A percentile compares a stretch with the other conserved stretches of the same genome.
phyloP scores from a whole-genome alignment of 129 eudicot species.

The Gnaphalium uliginosum region DNA sequence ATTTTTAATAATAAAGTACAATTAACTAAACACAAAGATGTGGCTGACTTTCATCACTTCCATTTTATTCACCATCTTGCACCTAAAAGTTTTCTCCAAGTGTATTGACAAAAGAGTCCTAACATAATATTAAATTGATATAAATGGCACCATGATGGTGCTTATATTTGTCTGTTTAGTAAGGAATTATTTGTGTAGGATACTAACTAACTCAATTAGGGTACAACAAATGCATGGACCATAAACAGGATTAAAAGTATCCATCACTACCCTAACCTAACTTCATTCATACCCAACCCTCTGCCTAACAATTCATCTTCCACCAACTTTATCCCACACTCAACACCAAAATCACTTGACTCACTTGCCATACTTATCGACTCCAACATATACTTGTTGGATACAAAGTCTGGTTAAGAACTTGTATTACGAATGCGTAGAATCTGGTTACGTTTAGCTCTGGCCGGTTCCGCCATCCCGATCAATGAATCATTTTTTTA shows the following conservation, averaged over 20 bases:
- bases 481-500: too few relatives aligned
- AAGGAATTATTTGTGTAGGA: conserved; percentile 8
- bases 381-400: background rate
- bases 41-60: too few relatives aligned
- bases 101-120: conserved; percentile 12
- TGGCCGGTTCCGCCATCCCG: too few relatives aligned
- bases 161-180: conserved; percentile 6
- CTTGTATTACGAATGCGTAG: background rate
- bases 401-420: too few relatives aligned
- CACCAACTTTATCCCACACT: conserved; percentile 21
- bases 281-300: conserved; percentile 43
- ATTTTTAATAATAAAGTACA: too few relatives aligned
- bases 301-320: conserved; percentile 28
- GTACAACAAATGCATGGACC: conserved; percentile 33
- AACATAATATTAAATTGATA: conserved; percentile 27
- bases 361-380: background rate
- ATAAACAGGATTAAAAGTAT: conserved; percentile 37
- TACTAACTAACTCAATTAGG: conserved; percentile 15
- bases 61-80: background rate
- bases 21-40: too few relatives aligned
- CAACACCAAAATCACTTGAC: background rate
- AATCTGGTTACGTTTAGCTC: background rate
- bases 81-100: background rate
- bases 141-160: conserved; percentile 22
- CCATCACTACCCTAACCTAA: conserved; percentile 35